Base-by-base conservation (phyloP, 2,329 filamentous ascomycete genomes). In the Neopestalotiopsis clavispora region DNA sequence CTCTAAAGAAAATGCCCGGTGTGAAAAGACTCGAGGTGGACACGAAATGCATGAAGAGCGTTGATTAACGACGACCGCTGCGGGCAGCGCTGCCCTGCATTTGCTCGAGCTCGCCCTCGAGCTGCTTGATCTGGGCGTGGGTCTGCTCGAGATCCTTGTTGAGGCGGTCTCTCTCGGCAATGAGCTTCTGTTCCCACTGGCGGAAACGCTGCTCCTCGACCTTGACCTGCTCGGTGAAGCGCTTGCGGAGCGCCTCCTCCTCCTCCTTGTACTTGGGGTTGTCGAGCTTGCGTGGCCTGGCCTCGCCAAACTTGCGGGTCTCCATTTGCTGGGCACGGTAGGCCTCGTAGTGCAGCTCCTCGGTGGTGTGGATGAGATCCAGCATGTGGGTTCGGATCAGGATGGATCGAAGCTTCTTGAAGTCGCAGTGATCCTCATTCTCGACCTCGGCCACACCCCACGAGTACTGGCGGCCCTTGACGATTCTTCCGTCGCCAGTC, bases 211-310 rank as follows among this genome's bases (percentile, higher is more conserved):
- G 94, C 86, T 99, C 96, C 87, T 99, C 97, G 79, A 99, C 93
- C 93, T 99, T 99, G 87, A 99, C 96, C 84, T 99, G 96, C 87
- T 99, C 96, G 76, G 96, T 99, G 86, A 99, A 99, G 76, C 97
- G 91, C 91, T 99, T 99, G 85, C 96, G 92, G 74, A 99, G 91
- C 71, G 94, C 93, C 88, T 99, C 96, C 81, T 99, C 96, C 84
- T 99, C 96, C 83, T 99, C 96, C 90, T 99, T 99, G 90, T 98
- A 99, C 88, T 99, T 99, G 85, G 96, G 96, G 88, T 99, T 99
- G 86, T 99, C 96, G 77, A 99, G 88, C 90, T 99, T 99, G 84
- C 95, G 90, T 76, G 96, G 96, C 75, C 95, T 91, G 70, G 95
- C 95, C 86, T 99, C 97, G 84, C 96, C 96, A 77, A 99, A 98